Evolutionary conservation across 1,284 basidiomycete genomes (phyloP), one percentile per base, ranked within the genome.

Genomic region (Phylloboletellus chloephorus): DNA sequence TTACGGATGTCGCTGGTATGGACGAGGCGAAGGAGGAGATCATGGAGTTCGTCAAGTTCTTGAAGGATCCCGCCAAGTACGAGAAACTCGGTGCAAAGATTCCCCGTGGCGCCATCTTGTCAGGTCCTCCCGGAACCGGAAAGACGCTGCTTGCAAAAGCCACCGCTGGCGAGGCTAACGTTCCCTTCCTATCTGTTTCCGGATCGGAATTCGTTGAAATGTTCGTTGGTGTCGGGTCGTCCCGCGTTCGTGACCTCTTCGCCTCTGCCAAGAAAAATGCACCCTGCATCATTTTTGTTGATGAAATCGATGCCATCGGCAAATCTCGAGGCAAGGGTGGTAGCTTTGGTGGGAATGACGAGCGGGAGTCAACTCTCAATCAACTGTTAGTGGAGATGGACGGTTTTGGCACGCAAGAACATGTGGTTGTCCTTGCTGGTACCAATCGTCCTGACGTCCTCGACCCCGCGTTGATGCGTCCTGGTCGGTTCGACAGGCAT

Each of bases 21-120:
- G 95, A 99, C 68, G 95, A 99, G 68, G 95, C 94, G 41, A 99
- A 99, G 73, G 89, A 95, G 71, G 95, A 99, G 71, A 96, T 99
- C 56, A 97, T 98, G 91, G 95, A 99, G 66, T 99, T 98, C 60
- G 96, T 99, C 63, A 95, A 94, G 57, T 98, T 99, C 73, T 75
- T 99, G 61, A 98, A 98, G 72, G 89, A 98, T 53, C 95, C 95
- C 6, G 69, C 80, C 32, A 88, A 88, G 64, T 98, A 98, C 68
- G 90, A 98, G 69, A 89, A 85, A 59, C 79, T 99, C 26, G 95
- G 96, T 48, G 96, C 95, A 49, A 98, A 98, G 73, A 98, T 98
- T 50, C 96, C 96, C 43, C 88, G 95, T 38, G 96, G 95, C 47
- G 96, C 96, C 33, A 96, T 99, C 64, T 74, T 99, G 28, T 97